These are phyloP conservation scores for Rhizophagus clarus DNA, from an alignment of 192 early-diverging fungal genomes.

Conservation along the genomic window DNA sequence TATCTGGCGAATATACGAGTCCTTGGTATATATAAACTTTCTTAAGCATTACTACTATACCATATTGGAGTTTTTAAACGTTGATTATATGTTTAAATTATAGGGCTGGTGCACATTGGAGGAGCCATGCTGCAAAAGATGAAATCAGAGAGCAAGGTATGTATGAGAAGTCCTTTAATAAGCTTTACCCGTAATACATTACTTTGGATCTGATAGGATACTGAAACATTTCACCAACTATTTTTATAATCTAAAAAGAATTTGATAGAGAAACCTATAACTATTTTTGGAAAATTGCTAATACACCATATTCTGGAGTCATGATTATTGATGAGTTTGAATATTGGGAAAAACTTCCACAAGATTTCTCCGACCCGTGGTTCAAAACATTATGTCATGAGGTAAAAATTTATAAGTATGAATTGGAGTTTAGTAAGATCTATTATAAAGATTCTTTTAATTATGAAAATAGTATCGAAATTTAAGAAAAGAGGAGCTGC, in stretches of 20 bases:
- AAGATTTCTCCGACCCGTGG: constrained; percentile 63
- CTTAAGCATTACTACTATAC: constrained; percentile 4
- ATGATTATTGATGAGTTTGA: constrained; percentile 55
- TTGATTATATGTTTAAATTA: background rate
- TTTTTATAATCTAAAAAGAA: constrained; percentile 35
- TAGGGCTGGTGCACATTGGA: constrained; percentile 55
- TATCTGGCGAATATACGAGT: constrained; percentile 53
- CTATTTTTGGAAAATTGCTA: constrained; percentile 40
- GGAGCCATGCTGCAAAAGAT: constrained; percentile 46
- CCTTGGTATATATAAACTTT: constrained; percentile 38
- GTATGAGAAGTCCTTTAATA: constrained; percentile 1
- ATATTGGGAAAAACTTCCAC: constrained; percentile 56
- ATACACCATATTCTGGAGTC: constrained; percentile 49
- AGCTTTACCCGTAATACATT: background rate
- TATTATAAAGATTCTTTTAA: background rate
- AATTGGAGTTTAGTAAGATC: constrained; percentile 3
- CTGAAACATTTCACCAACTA: background rate
- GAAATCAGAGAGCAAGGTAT: constrained; percentile 50
- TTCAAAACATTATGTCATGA: constrained; percentile 54
- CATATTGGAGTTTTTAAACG: background rate
- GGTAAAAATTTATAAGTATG: constrained; percentile 38
- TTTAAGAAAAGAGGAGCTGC: constrained; percentile 49
- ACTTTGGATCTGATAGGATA: background rate
- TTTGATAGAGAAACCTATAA: constrained; percentile 42
- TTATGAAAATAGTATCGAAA: constrained; percentile 43